Percentiles rank a stretch among this genome's conserved stretches.
Conservation (phyloP, 2,329 filamentous ascomycete genomes). For the Penicillium sp. region DNA sequence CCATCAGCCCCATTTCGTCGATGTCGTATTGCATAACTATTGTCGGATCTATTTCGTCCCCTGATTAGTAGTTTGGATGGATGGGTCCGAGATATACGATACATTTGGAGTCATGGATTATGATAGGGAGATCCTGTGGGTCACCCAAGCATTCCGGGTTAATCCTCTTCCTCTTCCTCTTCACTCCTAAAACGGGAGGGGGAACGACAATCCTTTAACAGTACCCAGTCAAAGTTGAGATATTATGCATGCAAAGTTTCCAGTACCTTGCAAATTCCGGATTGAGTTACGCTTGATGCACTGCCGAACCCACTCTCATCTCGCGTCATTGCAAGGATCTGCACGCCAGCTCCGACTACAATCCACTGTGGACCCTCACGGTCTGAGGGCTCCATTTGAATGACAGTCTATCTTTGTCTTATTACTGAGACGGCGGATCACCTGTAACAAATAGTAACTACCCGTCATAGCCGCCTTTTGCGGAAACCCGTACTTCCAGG, state of each 20-base stretch:
- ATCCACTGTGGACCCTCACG: background rate
- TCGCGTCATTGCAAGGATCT: background rate
- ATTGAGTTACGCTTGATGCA: background rate
- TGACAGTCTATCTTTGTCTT: background rate
- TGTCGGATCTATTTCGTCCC: background rate
- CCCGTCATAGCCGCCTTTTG: too few relatives aligned
- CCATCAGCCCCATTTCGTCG: background rate
- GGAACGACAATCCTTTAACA: background rate
- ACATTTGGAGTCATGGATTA: background rate
- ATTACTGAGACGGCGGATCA: background rate
- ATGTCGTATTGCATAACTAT: background rate
- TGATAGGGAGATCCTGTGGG: background rate
- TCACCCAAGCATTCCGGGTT: background rate
- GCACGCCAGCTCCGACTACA: background rate
- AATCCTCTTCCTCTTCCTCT: constrained; percentile 3
- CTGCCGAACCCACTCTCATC: background rate
- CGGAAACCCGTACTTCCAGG: too few relatives aligned
- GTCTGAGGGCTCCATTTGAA: background rate
- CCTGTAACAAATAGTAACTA: background rate
- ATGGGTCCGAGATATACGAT: background rate
- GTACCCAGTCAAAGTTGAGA: background rate
- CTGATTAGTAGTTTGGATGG: background rate
- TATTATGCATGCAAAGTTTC: background rate
- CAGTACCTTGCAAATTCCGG: background rate
- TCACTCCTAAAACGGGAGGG: background rate